phyloP scores from a whole-genome alignment of 2,329 filamentous ascomycete genomes.

The Ceratocystis huliohia region DNA sequence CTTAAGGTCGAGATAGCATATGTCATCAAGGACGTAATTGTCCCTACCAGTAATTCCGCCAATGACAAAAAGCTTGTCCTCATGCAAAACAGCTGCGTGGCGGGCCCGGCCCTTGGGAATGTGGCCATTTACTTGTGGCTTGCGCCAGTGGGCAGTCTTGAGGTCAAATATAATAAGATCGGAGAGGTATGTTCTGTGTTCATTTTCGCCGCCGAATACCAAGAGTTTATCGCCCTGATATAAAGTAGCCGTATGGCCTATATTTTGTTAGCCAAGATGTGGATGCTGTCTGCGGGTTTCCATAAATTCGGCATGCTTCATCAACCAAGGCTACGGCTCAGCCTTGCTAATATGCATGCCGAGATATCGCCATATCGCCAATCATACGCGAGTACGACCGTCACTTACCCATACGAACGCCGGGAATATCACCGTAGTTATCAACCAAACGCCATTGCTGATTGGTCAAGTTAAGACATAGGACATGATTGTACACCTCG shows the following conservation, averaged over 20 bases:
- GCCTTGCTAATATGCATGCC: constrained; percentile 9
- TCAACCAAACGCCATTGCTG: constrained; percentile 93
- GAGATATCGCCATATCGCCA: background rate
- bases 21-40: constrained; percentile 84
- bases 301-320: background rate
- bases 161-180: constrained; percentile 95
- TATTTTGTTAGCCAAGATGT: constrained; percentile 5
- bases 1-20: constrained; percentile 92
- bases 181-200: constrained; percentile 87
- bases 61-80: constrained; percentile 91
- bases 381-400: background rate
- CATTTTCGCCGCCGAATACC: constrained; percentile 95
- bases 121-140: constrained; percentile 72
- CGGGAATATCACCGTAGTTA: constrained; percentile 96
- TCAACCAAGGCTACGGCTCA: background rate
- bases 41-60: constrained; percentile 92
- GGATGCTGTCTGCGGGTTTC: background rate
- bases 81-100: constrained; percentile 85
- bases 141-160: constrained; percentile 87
- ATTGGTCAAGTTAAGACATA: constrained; percentile 73
- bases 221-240: constrained; percentile 92
- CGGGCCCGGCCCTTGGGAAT: constrained; percentile 81
- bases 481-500: constrained; percentile 96
- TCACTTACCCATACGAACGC: constrained; percentile 78
- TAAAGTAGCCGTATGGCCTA: constrained; percentile 85